A percentile compares a stretch with the other conserved stretches of the same genome.
phyloP scores from a whole-genome alignment of 2,329 filamentous ascomycete genomes.

The Penicillium sp. region DNA sequence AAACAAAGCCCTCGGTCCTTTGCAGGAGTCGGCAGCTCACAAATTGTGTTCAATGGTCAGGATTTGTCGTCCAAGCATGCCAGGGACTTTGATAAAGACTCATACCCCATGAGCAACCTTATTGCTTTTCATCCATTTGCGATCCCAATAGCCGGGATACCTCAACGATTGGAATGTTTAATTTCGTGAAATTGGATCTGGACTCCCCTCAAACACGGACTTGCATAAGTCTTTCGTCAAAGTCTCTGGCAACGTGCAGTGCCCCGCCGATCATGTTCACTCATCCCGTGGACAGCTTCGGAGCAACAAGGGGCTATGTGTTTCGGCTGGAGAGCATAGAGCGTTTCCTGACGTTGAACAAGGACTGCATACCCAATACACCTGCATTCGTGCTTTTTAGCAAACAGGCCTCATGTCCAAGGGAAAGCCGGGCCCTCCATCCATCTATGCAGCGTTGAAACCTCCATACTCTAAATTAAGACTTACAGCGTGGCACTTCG shows the following conservation, averaged over 20 bases:
- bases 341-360: background rate
- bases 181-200: background rate
- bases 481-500: background rate
- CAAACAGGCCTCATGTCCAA: background rate
- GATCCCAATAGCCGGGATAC: background rate
- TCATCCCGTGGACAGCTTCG: constrained; percentile 3
- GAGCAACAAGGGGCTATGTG: constrained; percentile 5
- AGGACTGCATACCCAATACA: background rate
- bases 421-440: background rate
- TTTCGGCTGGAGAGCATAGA: background rate
- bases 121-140: background rate
- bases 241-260: constrained; percentile 9
- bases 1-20: constrained; percentile 9
- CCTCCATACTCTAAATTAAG: constrained; percentile 2
- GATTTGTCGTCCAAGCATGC: constrained; percentile 12
- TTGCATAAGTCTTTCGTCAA: constrained; percentile 10
- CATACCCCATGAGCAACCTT: background rate
- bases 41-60: constrained; percentile 2
- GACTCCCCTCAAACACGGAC: constrained; percentile 5
- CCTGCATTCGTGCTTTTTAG: background rate
- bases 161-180: constrained; percentile 6
- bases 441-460: background rate
- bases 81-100: constrained; percentile 7
- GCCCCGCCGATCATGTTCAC: constrained; percentile 14
- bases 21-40: background rate